Evolutionary conservation across 2,329 filamentous ascomycete species (phyloP).

Genomic region (Exophiala xenobiotica): DNA sequence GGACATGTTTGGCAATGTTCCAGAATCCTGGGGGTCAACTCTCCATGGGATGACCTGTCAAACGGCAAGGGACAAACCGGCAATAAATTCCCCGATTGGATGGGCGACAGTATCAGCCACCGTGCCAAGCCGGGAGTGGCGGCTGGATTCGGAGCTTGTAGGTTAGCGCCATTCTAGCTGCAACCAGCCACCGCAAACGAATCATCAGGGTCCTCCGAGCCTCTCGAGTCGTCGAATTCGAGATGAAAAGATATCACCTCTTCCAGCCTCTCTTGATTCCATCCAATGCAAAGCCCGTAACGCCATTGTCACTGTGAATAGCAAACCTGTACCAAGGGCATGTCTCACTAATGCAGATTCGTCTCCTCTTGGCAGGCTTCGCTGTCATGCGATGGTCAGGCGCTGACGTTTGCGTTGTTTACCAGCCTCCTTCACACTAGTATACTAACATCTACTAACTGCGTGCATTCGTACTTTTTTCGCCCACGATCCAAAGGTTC

Average conservation of each 20-base stretch:
- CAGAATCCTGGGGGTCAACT: neutral
- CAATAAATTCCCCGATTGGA: neutral
- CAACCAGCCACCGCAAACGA: constrained; percentile 13
- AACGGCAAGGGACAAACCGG: neutral
- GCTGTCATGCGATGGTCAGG: constrained; percentile 1
- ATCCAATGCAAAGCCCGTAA: constrained; percentile 15
- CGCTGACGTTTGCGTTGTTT: constrained; percentile 19
- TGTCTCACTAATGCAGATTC: too few relatives aligned
- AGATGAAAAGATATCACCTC: neutral
- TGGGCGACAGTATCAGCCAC: neutral
- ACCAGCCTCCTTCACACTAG: constrained; percentile 12
- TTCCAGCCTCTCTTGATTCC: constrained; percentile 19
- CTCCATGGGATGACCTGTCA: neutral
- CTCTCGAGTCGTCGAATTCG: neutral
- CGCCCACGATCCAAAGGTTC: too few relatives aligned
- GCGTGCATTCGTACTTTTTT: neutral
- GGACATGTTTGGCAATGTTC: neutral
- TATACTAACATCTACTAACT: constrained; percentile 1
- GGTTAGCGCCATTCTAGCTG: constrained; percentile 1
- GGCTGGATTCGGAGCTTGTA: too few relatives aligned
- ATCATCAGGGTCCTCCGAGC: neutral
- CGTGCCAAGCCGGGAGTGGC: constrained; percentile 1
- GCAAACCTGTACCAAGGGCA: neutral
- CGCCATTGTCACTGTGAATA: constrained; percentile 14
- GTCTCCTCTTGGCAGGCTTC: too few relatives aligned